phyloP scores from a whole-genome alignment of 1,139 yeast genomes.

The Yamadazyma diospyri region DNA sequence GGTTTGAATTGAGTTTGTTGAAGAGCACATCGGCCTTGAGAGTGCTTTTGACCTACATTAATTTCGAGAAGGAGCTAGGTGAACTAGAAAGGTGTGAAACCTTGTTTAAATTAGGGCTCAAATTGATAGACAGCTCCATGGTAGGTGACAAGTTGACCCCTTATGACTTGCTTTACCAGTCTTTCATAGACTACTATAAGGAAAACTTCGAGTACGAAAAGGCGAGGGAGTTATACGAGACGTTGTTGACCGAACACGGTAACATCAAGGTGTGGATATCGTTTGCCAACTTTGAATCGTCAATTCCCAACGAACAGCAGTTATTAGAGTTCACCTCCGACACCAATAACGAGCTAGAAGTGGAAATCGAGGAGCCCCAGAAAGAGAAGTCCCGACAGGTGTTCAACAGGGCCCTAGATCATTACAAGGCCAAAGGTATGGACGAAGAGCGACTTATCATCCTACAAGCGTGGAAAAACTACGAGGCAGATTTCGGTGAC shows the following conservation, averaged over 20 bases:
- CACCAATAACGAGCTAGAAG: constrained; percentile 48
- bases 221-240: constrained; percentile 53
- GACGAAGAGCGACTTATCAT: constrained; percentile 50
- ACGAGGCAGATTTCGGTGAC: constrained; percentile 65
- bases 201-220: constrained; percentile 55
- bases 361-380: constrained; percentile 52
- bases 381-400: constrained; percentile 48
- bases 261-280: constrained; percentile 57
- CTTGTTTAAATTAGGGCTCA: constrained; percentile 52
- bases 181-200: constrained; percentile 56
- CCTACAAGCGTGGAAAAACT: constrained; percentile 61
- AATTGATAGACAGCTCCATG: constrained; percentile 15
- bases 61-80: constrained; percentile 65
- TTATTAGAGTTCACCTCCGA: constrained; percentile 33
- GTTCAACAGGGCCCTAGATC: constrained; percentile 52
- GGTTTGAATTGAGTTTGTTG: constrained; percentile 53
- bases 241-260: constrained; percentile 32
- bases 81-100: constrained; percentile 68
- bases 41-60: constrained; percentile 50
- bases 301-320: constrained; percentile 59
- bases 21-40: constrained; percentile 35
- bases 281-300: constrained; percentile 67
- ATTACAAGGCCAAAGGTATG: constrained; percentile 34
- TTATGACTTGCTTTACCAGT: constrained; percentile 35
- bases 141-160: constrained; percentile 15